Percentiles rank a stretch among this genome's conserved stretches.
These are phyloP conservation scores for Porcisia deanei DNA, from an alignment of 208 protist genomes.

Conservation along the genomic window DNA sequence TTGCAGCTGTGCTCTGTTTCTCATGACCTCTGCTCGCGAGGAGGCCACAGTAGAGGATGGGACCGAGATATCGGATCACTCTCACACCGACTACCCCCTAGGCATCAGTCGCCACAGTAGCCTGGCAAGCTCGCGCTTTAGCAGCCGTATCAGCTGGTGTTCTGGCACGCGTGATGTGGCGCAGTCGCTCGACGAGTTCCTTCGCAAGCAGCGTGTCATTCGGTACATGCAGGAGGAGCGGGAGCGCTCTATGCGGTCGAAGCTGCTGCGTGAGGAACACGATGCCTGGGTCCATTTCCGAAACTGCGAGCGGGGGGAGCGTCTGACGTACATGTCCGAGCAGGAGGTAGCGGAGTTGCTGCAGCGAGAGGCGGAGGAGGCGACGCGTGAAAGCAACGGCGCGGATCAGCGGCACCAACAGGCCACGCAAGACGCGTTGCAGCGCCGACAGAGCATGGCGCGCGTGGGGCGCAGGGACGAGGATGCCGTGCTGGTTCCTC, in stretches of 20 bases:
- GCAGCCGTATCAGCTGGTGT: slow-evolving; percentile 64
- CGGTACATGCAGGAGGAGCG: slow-evolving; percentile 87
- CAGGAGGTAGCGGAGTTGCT: slow-evolving; percentile 71
- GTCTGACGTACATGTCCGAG: slow-evolving; percentile 76
- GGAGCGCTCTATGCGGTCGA: slow-evolving; percentile 65
- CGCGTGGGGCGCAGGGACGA: slow-evolving; percentile 33
- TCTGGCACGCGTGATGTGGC: slow-evolving; percentile 77
- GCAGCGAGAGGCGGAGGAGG: slow-evolving; percentile 59
- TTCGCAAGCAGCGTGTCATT: slow-evolving; percentile 84
- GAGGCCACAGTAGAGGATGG: not conserved
- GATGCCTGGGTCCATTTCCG: slow-evolving; percentile 73
- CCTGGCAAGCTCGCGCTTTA: slow-evolving; percentile 55
- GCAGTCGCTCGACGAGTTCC: slow-evolving; percentile 76
- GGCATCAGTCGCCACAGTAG: slow-evolving; percentile 47
- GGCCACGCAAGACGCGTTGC: slow-evolving; percentile 41
- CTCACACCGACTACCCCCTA: slow-evolving; percentile 28
- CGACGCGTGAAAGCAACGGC: slow-evolving; percentile 35
- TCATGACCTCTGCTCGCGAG: slow-evolving; percentile 14
- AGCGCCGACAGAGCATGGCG: slow-evolving; percentile 28
- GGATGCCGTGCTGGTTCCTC: slow-evolving; percentile 27
- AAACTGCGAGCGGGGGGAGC: slow-evolving; percentile 59
- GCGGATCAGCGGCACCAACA: slow-evolving; percentile 42
- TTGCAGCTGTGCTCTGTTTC: not conserved
- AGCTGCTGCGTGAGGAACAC: slow-evolving; percentile 75
- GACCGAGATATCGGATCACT: slow-evolving; percentile 28